A percentile compares a stretch with the other conserved stretches of the same genome.
Evolutionary conservation across 805 yeast species (phyloP).

Genomic region (Sugiyamaella chiloensis): DNA sequence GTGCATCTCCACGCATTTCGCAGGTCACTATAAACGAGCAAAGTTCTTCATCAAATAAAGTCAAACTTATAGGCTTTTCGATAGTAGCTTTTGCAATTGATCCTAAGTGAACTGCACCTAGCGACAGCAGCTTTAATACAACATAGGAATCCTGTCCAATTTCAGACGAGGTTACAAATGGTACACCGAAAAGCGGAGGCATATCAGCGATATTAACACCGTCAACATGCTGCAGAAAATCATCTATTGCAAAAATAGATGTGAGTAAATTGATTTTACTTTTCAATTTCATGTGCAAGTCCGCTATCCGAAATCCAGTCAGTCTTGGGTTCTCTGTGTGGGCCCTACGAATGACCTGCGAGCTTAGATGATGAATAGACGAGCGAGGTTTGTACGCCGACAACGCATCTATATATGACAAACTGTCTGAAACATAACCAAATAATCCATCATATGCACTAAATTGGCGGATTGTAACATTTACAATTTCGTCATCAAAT

Average conservation of each 20-base stretch:
- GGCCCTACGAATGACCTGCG: not conserved
- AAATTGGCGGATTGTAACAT: slow-evolving; percentile 23
- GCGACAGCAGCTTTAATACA: not conserved
- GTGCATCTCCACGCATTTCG: not conserved
- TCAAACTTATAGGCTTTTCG: no score
- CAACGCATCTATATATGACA: slow-evolving; percentile 2
- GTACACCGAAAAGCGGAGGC: slow-evolving; percentile 11
- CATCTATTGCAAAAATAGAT: not conserved
- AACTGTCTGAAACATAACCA: slow-evolving; percentile 24
- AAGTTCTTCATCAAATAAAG: not conserved
- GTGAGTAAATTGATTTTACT: not conserved
- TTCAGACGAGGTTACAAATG: slow-evolving; percentile 5
- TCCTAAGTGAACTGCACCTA: slow-evolving; percentile 9
- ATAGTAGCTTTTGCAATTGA: not conserved
- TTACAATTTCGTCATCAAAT: slow-evolving; percentile 24
- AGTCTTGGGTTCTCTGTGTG: no score
- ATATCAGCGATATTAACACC: not conserved
- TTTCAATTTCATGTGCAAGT: not conserved
- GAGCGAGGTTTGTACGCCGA: slow-evolving; percentile 16
- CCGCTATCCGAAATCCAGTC: no score
- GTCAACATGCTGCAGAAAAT: not conserved
- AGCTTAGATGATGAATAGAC: not conserved
- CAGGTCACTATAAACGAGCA: slow-evolving; percentile 2
- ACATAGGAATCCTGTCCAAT: slow-evolving; percentile 6
- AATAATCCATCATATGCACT: slow-evolving; percentile 30